A percentile compares a stretch with the other conserved stretches of the same genome.
These are phyloP conservation scores for Fusarium floridanum DNA, from an alignment of 2,329 filamentous ascomycete genomes.

Conservation along the genomic window DNA sequence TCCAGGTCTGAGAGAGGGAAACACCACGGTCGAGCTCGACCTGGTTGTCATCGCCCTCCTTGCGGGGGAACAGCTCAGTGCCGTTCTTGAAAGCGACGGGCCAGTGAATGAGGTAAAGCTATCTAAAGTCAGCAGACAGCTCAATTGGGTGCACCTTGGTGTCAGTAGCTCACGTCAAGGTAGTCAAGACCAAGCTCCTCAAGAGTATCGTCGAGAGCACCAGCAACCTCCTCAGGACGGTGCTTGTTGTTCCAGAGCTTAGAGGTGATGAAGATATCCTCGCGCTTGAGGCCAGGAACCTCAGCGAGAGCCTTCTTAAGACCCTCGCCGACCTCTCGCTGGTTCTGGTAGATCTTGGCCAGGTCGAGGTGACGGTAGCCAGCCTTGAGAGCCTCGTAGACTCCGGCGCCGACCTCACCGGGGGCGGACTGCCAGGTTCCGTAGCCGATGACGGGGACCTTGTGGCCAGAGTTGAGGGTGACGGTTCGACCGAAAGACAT, in stretches of 20 bases:
- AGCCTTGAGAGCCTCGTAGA: constrained; percentile 72
- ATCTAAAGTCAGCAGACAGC: background rate
- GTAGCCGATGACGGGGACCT: constrained; percentile 71
- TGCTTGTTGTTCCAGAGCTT: constrained; percentile 75
- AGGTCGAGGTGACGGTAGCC: constrained; percentile 74
- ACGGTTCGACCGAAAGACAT: constrained; percentile 71
- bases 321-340: constrained; percentile 68
- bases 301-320: constrained; percentile 62
- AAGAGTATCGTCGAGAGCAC: constrained; percentile 68
- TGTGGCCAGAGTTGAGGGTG: constrained; percentile 73
- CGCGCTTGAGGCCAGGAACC: constrained; percentile 65
- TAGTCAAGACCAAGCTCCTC: constrained; percentile 69
- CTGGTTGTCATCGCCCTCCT: constrained; percentile 50
- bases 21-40: constrained; percentile 59
- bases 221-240: constrained; percentile 69
- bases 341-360: constrained; percentile 73
- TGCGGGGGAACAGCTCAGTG: constrained; percentile 60
- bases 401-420: constrained; percentile 73
- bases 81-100: constrained; percentile 61
- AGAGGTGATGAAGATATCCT: constrained; percentile 73
- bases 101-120: constrained; percentile 75
- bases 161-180: constrained; percentile 59
- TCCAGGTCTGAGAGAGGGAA: constrained; percentile 60
- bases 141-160: background rate
- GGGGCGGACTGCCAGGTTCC: constrained; percentile 78